Percentiles rank a stretch among this genome's conserved stretches.
Evolutionary conservation across 495 filamentous ascomycete species (phyloP).

Genomic region (Aspergillus haitiensis): DNA sequence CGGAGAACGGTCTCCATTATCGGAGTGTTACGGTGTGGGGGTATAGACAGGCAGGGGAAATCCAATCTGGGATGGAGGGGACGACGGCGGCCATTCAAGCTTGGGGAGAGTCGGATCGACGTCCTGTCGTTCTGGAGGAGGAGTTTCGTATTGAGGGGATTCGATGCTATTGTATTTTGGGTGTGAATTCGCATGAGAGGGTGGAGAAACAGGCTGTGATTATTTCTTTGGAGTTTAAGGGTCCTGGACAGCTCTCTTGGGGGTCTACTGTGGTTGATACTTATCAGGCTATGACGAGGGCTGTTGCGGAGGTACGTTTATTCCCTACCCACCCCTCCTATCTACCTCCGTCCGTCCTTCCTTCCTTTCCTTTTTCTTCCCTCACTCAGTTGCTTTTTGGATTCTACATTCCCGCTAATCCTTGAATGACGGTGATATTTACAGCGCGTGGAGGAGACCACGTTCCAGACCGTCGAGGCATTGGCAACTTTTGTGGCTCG

Average conservation of each 20-base stretch:
- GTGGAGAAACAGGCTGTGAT: constrained; percentile 58
- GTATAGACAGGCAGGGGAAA: constrained; percentile 26
- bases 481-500: constrained; percentile 55
- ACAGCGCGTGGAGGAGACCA: constrained; percentile 53
- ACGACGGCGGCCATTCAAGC: neutral
- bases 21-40: constrained; percentile 45
- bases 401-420: no score
- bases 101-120: constrained; percentile 24
- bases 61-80: constrained; percentile 15
- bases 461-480: constrained; percentile 58
- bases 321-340: constrained; percentile 5
- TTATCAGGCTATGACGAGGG: constrained; percentile 46
- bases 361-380: no score
- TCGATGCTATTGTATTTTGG: constrained; percentile 52
- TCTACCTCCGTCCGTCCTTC: neutral
- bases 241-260: constrained; percentile 42
- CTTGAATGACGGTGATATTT: constrained; percentile 1
- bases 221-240: constrained; percentile 50
- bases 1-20: constrained; percentile 44
- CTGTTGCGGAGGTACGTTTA: constrained; percentile 45
- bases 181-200: constrained; percentile 59
- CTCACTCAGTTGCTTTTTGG: no score
- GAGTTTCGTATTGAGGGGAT: constrained; percentile 48
- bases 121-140: constrained; percentile 43
- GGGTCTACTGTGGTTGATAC: constrained; percentile 44